A percentile compares a stretch with the other conserved stretches of the same genome.
Conservation (phyloP, 2,329 filamentous ascomycete genomes). For the Aspergillus sp. region DNA sequence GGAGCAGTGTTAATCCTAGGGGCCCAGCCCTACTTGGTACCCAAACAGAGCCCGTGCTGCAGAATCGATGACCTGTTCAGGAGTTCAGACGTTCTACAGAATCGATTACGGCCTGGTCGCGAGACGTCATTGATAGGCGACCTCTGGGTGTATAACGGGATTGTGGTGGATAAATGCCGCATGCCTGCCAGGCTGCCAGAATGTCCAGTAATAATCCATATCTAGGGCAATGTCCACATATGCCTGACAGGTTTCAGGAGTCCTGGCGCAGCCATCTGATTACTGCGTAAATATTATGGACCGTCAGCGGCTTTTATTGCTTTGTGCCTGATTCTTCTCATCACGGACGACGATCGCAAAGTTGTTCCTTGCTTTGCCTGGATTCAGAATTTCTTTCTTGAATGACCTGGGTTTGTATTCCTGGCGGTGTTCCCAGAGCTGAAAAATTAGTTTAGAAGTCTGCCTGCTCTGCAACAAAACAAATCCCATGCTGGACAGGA, state of each 20-base stretch:
- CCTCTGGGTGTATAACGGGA: too few species aligned
- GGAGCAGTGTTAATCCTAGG: too few species aligned
- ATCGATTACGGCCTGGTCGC: too few species aligned
- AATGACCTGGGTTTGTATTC: constrained; percentile 36
- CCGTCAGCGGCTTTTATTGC: background rate
- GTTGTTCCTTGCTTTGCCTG: constrained; percentile 75
- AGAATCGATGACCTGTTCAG: too few species aligned
- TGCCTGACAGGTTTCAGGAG: constrained; percentile 57
- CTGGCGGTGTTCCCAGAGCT: constrained; percentile 61
- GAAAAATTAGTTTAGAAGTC: constrained; percentile 79
- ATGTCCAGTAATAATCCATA: too few species aligned
- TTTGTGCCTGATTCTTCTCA: constrained; percentile 1
- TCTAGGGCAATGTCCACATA: too few species aligned
- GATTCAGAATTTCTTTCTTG: constrained; percentile 67
- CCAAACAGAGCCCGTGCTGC: too few species aligned
- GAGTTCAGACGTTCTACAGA: too few species aligned
- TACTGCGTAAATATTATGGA: constrained; percentile 35
- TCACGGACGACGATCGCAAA: constrained; percentile 65
- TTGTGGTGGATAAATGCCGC: too few species aligned
- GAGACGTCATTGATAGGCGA: too few species aligned
- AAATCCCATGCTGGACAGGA: constrained; percentile 75
- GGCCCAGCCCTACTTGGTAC: too few species aligned
- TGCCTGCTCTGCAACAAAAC: constrained; percentile 56
- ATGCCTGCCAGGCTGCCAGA: too few species aligned
- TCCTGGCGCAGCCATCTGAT: constrained; percentile 69